Base-by-base conservation (phyloP, 2,329 filamentous ascomycete genomes). In the Epichloe elymi region DNA sequence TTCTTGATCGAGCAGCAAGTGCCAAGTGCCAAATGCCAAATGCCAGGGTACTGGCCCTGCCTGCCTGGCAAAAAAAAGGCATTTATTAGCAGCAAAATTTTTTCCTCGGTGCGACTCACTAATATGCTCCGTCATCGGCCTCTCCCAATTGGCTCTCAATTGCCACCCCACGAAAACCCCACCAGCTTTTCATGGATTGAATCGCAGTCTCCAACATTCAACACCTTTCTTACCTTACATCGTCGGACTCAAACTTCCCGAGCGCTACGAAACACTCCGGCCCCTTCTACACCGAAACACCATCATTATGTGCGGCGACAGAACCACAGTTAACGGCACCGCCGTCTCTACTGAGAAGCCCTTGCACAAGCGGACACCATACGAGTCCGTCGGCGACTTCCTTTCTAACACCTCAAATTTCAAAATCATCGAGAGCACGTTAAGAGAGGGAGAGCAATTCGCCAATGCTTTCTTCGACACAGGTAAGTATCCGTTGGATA, bases 401-500 rank as follows among this genome's bases (percentile, higher is more conserved):
- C 46, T 54, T 10, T 55, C 55, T 15, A 58, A 58, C 33, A 51
- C 52, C 39, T 23, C 36, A 49, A 53, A 50, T 2, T 58, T 57
- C 37, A 49, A 57, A 39, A 58, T 58, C 35, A 50, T 48, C 48
- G 39, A 50, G 30, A 48, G 46, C 46, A 50, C 55, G 2, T 23
- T 51, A 15, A 43, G 45, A 54, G 87, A 91, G 71, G 86, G 89
- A 65, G 89, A 95, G 71, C 88, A 95, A 60, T 82, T 82, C 60
- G 83, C 84, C 69, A 87, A 84, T 68, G 81, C 82, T 62, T 86
- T 79, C 73, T 91, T 91, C 66, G 82, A 87, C 63, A 87, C 82
- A 8, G 51, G 51, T 50, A 36, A 46, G 15, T 6, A 7, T 20
- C 20, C 19, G 7, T 30, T 19, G 19, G 11, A 11, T 39, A 7